phyloP scores from a whole-genome alignment of 2,329 filamentous ascomycete genomes.

The Monosporascus sp. region DNA sequence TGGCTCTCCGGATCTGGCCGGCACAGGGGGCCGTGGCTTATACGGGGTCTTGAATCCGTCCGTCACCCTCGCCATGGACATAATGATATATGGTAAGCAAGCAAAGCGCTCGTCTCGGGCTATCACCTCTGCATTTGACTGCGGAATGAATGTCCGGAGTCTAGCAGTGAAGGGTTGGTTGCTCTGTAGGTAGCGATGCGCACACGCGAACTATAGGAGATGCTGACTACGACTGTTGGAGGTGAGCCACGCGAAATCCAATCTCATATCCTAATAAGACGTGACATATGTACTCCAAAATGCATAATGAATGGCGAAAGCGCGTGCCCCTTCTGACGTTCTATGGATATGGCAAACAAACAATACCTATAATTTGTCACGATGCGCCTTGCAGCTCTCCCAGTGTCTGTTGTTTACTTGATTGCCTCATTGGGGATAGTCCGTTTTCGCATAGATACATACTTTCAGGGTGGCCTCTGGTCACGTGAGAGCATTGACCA shows the following conservation, averaged over 20 bases:
- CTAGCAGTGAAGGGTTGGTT: background rate
- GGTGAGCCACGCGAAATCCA: no score
- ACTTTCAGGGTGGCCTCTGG: no score
- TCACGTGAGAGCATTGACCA: no score
- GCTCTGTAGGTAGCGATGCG: no score
- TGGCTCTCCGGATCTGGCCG: slow-evolving; percentile 10
- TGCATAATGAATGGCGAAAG: no score
- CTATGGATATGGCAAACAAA: background rate
- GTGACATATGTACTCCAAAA: no score
- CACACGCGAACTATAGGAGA: no score
- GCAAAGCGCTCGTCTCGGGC: background rate
- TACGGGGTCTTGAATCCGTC: slow-evolving; percentile 11
- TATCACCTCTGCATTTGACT: background rate
- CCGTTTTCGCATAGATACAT: background rate
- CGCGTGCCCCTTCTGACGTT: background rate
- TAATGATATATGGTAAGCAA: background rate
- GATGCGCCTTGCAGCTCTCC: background rate
- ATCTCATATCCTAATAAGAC: no score
- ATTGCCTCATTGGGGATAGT: background rate
- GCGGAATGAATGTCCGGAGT: no score
- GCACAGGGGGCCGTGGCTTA: slow-evolving; percentile 13
- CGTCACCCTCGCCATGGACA: background rate
- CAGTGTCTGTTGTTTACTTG: background rate
- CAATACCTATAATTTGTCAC: background rate
- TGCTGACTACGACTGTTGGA: background rate